These are phyloP conservation scores for Rosa multiflora DNA, from an alignment of 306 rosid genomes.

Conservation along the genomic window DNA sequence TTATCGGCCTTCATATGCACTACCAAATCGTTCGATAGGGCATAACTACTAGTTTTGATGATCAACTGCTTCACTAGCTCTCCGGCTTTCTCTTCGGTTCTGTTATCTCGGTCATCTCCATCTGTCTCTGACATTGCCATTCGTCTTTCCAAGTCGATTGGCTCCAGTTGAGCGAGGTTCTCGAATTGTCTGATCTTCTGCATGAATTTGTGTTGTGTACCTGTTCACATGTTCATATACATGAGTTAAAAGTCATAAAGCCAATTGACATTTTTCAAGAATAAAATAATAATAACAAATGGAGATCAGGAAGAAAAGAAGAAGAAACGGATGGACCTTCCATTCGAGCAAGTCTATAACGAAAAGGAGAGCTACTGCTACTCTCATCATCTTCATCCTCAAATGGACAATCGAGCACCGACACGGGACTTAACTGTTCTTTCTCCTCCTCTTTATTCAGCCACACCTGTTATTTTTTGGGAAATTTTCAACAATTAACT, in stretches of 20 bases:
- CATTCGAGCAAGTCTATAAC: conserved; percentile 18
- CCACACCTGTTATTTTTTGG: conserved; percentile 52
- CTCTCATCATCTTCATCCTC: conserved; percentile 65
- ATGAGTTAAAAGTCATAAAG: not conserved
- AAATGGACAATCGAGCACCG: conserved; percentile 70
- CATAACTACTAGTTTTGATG: conserved; percentile 4
- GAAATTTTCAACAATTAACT: not conserved
- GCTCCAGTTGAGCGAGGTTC: conserved; percentile 36
- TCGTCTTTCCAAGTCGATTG: conserved; percentile 49
- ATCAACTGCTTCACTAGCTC: conserved; percentile 33
- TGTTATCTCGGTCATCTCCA: not conserved
- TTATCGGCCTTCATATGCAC: conserved; percentile 31
- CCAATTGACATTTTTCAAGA: not conserved
- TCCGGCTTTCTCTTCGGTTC: conserved; percentile 22
- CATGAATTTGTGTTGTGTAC: conserved; percentile 35
- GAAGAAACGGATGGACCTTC: conserved; percentile 36
- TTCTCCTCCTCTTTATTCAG: conserved; percentile 48
- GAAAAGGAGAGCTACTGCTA: conserved; percentile 25
- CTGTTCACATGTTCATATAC: conserved; percentile 26
- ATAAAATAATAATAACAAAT: not conserved
- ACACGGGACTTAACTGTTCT: conserved; percentile 83
- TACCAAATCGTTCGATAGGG: conserved; percentile 8
- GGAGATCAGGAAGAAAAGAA: not conserved
- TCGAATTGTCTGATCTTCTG: conserved; percentile 45
- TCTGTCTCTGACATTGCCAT: conserved; percentile 30